These are phyloP conservation scores for Westerdykella sp. DNA, from an alignment of 2,329 filamentous ascomycete genomes.

Conservation along the genomic window DNA sequence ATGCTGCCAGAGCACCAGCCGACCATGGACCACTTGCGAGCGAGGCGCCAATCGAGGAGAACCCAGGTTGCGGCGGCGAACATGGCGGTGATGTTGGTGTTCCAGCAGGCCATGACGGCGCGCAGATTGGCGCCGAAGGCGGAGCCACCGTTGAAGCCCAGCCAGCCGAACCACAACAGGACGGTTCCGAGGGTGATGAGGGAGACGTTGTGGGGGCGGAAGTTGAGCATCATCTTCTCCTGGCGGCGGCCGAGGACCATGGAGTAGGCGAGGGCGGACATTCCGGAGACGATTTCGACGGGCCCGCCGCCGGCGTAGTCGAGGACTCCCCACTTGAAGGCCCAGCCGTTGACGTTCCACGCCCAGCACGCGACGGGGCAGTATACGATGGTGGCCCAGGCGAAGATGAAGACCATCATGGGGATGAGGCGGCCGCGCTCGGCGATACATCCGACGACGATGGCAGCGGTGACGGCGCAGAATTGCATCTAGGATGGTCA, in stretches of 20 bases:
- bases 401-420: conserved; percentile 90
- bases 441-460: conserved; percentile 84
- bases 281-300: conserved; percentile 92
- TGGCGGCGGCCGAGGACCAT: conserved; percentile 92
- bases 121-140: conserved; percentile 90
- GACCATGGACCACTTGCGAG: conserved; percentile 90
- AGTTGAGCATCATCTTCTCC: conserved; percentile 99
- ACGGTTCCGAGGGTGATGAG: conserved; percentile 93
- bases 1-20: conserved; percentile 90
- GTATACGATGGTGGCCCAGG: conserved; percentile 96
- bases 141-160: conserved; percentile 97
- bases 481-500: conserved; percentile 74
- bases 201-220: conserved; percentile 97
- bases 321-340: conserved; percentile 79
- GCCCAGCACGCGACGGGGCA: conserved; percentile 95
- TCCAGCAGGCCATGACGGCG: conserved; percentile 96
- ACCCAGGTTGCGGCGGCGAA: conserved; percentile 93
- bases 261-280: conserved; percentile 91
- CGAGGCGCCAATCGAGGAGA: conserved; percentile 88
- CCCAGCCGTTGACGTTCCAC: conserved; percentile 95
- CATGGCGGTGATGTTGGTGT: conserved; percentile 87
- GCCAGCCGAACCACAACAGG: conserved; percentile 97
- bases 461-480: conserved; percentile 84
- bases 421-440: conserved; percentile 91
- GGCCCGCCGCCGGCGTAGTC: conserved; percentile 96